Conservation (phyloP, 108 stramenopile genomes). For the Cyclotella sp. region DNA sequence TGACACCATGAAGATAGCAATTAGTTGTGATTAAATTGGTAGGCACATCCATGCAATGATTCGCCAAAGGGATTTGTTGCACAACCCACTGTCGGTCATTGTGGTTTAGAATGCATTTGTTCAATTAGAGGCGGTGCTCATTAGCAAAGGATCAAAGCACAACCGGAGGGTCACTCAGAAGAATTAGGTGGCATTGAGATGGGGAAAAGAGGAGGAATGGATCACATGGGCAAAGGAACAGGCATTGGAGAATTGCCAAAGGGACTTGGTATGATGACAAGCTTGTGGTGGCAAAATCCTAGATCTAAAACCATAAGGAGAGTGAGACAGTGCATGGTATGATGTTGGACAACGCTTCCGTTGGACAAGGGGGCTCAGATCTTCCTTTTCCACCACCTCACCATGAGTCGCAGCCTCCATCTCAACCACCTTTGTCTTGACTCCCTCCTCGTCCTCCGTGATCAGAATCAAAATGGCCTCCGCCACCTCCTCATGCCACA, state of each 20-base stretch:
- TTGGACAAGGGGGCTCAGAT: too few species aligned
- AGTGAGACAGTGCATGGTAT: too few species aligned
- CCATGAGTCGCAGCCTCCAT: too few species aligned
- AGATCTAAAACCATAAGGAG: too few species aligned
- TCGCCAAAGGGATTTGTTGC: not conserved
- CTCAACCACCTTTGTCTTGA: too few species aligned
- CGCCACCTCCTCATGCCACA: too few species aligned
- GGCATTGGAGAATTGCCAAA: conserved; percentile 30
- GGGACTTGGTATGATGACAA: conserved; percentile 25
- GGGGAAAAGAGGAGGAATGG: conserved; percentile 25
- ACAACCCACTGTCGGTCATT: not conserved
- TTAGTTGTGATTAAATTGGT: conserved; percentile 28
- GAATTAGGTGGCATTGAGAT: conserved; percentile 24
- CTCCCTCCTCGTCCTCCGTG: too few species aligned
- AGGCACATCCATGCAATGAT: conserved; percentile 38
- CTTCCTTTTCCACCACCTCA: too few species aligned
- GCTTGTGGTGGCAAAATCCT: too few species aligned
- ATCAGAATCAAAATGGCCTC: too few species aligned
- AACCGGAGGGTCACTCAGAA: conserved; percentile 45
- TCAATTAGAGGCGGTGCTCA: conserved; percentile 37
- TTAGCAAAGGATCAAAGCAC: conserved; percentile 40
- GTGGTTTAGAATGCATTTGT: conserved; percentile 19
- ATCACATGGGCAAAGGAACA: conserved; percentile 24
- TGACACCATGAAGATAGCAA: conserved; percentile 33
- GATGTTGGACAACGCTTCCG: too few species aligned